Conservation (phyloP, 1,284 basidiomycete genomes). For the Phellinidium pouzarii region DNA sequence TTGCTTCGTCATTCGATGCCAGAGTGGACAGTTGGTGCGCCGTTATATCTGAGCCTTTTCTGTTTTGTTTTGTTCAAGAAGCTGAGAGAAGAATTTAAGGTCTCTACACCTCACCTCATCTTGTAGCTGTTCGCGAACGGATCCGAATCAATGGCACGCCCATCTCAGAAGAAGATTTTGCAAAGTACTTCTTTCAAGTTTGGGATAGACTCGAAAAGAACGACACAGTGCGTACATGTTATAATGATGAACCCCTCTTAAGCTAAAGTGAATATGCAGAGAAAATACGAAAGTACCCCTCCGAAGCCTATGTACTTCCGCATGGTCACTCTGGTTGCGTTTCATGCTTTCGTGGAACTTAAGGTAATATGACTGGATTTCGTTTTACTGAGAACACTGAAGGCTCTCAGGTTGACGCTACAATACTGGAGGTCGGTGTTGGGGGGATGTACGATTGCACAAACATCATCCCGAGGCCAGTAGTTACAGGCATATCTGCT, state of each 20-base stretch:
- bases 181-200: conserved; percentile 92
- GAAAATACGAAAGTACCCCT: conserved; percentile 51
- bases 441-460: conserved; percentile 95
- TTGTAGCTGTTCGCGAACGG: conserved; percentile 92
- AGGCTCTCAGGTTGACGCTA: conserved; percentile 64
- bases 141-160: conserved; percentile 92
- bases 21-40: conserved; percentile 63
- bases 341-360: conserved; percentile 80
- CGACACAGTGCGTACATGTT: conserved; percentile 37
- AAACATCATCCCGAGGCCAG: conserved; percentile 87
- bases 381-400: not conserved
- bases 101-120: conserved; percentile 94
- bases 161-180: conserved; percentile 82
- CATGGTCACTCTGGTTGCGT: conserved; percentile 89
- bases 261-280: conserved; percentile 32
- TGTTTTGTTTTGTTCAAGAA: too few relatives aligned
- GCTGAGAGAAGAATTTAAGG: too few relatives aligned
- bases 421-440: conserved; percentile 95
- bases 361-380: conserved; percentile 39
- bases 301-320: conserved; percentile 90
- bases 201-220: conserved; percentile 87
- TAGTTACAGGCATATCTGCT: conserved; percentile 86
- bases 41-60: not conserved
- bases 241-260: conserved; percentile 1
- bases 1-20: conserved; percentile 60